Evolutionary conservation across 2,329 filamentous ascomycete genomes (phyloP), one percentile per base, ranked within the genome.

Genomic region (Neopestalotiopsis sp.): DNA sequence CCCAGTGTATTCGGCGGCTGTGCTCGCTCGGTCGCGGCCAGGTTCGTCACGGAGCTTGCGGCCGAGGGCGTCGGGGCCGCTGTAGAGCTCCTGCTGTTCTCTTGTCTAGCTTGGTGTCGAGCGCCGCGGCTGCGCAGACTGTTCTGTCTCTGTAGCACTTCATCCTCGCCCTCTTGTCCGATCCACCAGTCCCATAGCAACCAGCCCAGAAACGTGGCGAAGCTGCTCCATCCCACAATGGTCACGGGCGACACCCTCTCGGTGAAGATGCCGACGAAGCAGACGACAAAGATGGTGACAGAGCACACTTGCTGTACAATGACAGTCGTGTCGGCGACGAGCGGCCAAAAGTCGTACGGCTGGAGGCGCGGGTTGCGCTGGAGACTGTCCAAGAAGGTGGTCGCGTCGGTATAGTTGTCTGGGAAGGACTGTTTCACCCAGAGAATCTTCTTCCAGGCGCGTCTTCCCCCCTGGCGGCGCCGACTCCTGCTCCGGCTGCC

Each of bases 361-460:
- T 96, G 92, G 66, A 98, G 88, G 56, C 95, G 91, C 4, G 95
- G 95, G 79, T 99, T 99, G 62, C 95, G 90, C 80, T 99, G 95
- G 20, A 99, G 89, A 75, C 97, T 94, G 78, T 98, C 95, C 73
- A 99, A 91, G 76, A 99, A 99, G 1, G 96, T 98, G 70, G 94
- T 93, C 78, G 96, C 94, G 79, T 99, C 96, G 56, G 96, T 98
- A 79, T 98, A 98, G 80, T 99, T 99, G 80, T 99, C 96, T n/a
- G 96, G 95, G 78, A 97, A 97, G 42, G 93, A 93, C 79, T 98
- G 96, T 82, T 97, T 97, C 77, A 99, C 95, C 96, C 96, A 99
- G 67, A 99, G 88, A 73, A 99, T 83, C 84, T 98, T 98, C 86
- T 97, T 97, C 93, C 95, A 98, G 12, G 89, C 89, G 65, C 90